Conservation (phyloP, 2,329 filamentous ascomycete genomes). For the Aspergillus versicolor region DNA sequence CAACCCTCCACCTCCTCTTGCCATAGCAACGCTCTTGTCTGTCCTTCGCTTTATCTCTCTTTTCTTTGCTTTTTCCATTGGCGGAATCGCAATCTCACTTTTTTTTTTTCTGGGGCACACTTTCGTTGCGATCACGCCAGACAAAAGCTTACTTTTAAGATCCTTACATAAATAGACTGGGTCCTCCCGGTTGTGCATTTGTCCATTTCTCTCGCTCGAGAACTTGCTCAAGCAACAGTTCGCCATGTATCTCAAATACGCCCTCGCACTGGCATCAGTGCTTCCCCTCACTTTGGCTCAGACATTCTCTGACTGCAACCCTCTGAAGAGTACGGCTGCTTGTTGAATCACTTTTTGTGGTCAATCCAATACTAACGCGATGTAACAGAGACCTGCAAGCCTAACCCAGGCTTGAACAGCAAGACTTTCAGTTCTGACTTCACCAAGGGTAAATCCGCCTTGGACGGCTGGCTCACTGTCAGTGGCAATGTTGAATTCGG, state of each 20-base stretch:
- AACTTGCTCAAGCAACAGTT: not conserved
- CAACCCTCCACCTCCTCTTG: not conserved
- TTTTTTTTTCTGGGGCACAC: conserved; percentile 4
- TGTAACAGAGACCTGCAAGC: conserved; percentile 56
- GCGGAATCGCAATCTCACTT: conserved; percentile 1
- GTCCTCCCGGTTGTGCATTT: not conserved
- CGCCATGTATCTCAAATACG: conserved; percentile 34
- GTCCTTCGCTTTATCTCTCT: conserved; percentile 5
- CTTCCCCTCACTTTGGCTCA: conserved; percentile 56
- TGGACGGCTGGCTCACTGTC: conserved; percentile 63
- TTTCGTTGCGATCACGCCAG: conserved; percentile 5
- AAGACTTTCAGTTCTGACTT: conserved; percentile 34
- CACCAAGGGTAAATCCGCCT: conserved; percentile 54
- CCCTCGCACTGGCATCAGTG: conserved; percentile 30
- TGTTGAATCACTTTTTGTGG: not conserved
- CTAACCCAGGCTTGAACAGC: conserved; percentile 66
- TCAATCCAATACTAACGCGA: conserved; percentile 6
- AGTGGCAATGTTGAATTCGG: conserved; percentile 66
- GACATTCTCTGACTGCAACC: conserved; percentile 75
- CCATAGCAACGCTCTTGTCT: conserved; percentile 8
- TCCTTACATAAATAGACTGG: conserved; percentile 8
- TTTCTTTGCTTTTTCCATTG: conserved; percentile 5
- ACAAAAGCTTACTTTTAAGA: conserved; percentile 8
- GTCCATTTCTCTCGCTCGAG: not conserved
- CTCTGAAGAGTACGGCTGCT: conserved; percentile 39